Evolutionary conservation across 352 stramenopile species (phyloP).

Genomic region (Pythium folliculosum): DNA sequence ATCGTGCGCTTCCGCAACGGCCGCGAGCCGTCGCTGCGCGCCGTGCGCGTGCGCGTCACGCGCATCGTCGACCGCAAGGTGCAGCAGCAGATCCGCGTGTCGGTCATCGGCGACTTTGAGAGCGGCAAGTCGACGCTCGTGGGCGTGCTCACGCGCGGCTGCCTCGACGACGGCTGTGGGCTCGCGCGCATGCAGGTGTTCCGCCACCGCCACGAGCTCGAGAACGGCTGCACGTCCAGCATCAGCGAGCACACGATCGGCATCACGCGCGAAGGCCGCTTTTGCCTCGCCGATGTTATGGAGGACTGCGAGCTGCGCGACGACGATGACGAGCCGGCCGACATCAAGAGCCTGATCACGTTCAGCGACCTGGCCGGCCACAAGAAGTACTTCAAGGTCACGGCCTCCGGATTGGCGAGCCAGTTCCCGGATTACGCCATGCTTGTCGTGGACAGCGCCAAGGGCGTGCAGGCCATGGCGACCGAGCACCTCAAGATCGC

Average conservation of each 20-base stretch:
- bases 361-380: conserved; percentile 82
- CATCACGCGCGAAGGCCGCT: conserved; percentile 61
- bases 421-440: conserved; percentile 88
- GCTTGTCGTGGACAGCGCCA: conserved; percentile 72
- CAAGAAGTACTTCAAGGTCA: conserved; percentile 91
- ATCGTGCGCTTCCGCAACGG: conserved; percentile 61
- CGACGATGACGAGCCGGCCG: conserved; percentile 37
- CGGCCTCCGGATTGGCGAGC: conserved; percentile 75
- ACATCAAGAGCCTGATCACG: conserved; percentile 47
- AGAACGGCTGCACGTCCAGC: conserved; percentile 88
- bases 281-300: conserved; percentile 50
- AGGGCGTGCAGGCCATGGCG: conserved; percentile 76
- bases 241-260: conserved; percentile 88
- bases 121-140: conserved; percentile 91
- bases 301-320: conserved; percentile 54
- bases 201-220: conserved; percentile 87
- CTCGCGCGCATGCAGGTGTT: conserved; percentile 90
- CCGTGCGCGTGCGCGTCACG: conserved; percentile 49
- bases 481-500: conserved; percentile 79
- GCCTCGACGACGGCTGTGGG: conserved; percentile 81
- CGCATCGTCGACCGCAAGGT: conserved; percentile 51
- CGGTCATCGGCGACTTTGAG: conserved; percentile 84
- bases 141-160: conserved; percentile 84
- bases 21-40: conserved; percentile 35
- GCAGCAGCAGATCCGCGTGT: conserved; percentile 75